A percentile compares a stretch with the other conserved stretches of the same genome.
These are phyloP conservation scores for Paecilomyces fulvus DNA, from an alignment of 2,329 filamentous ascomycete genomes.

Conservation along the genomic window DNA sequence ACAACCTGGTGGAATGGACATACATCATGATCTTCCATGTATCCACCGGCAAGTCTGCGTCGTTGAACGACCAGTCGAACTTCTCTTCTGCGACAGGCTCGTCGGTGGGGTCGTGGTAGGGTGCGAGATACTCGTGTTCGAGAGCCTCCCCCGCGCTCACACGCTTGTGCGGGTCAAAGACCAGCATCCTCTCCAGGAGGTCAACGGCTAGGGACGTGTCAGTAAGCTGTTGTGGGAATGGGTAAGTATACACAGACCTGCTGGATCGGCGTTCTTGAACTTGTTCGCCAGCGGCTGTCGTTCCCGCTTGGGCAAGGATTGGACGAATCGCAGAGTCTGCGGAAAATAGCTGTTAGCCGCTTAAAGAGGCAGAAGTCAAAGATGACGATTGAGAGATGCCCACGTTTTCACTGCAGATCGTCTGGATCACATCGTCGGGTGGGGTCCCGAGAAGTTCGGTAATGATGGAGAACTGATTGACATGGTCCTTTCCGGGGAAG, in stretches of 20 bases:
- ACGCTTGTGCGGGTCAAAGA: slow-evolving; percentile 96
- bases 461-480: slow-evolving; percentile 99
- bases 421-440: slow-evolving; percentile 96
- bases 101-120: slow-evolving; percentile 95
- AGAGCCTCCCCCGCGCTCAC: slow-evolving; percentile 81
- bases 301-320: slow-evolving; percentile 91
- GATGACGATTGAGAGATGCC: slow-evolving; percentile 24
- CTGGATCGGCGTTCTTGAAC: slow-evolving; percentile 88
- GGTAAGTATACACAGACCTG: slow-evolving; percentile 48
- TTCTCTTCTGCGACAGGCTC: slow-evolving; percentile 94
- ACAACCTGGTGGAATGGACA: slow-evolving; percentile 23
- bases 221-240: slow-evolving; percentile 3
- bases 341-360: slow-evolving; percentile 14
- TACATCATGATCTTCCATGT: slow-evolving; percentile 99
- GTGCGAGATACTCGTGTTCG: slow-evolving; percentile 84
- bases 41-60: slow-evolving; percentile 91
- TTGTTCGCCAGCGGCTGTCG: slow-evolving; percentile 77
- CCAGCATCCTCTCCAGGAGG: slow-evolving; percentile 90
- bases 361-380: neutral
- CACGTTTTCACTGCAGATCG: slow-evolving; percentile 96
- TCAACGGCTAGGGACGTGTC: slow-evolving; percentile 60
- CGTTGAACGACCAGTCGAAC: slow-evolving; percentile 99
- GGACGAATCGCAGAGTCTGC: slow-evolving; percentile 91
- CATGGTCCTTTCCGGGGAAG: slow-evolving; percentile 97
- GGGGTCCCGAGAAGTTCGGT: slow-evolving; percentile 94